phyloP scores from a whole-genome alignment of 768 basidiomycete species.

The Cystobasidium ongulense region DNA sequence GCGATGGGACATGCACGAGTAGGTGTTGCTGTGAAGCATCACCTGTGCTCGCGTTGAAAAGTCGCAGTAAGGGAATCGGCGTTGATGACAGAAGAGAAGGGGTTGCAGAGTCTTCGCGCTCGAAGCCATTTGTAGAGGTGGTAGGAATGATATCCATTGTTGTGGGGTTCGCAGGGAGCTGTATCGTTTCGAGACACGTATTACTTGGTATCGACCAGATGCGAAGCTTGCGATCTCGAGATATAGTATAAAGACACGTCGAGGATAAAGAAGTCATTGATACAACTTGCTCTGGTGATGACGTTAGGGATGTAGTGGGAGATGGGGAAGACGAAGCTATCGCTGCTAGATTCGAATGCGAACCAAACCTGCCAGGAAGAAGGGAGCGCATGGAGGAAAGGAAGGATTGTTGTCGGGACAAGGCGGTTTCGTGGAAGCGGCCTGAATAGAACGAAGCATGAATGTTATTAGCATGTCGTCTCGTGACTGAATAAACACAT shows the following conservation, averaged over 20 bases:
- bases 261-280: conserved; percentile 10
- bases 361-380: conserved; percentile 1
- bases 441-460: background rate
- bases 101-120: background rate
- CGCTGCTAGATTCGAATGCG: background rate
- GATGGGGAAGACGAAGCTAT: background rate
- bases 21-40: background rate
- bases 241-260: conserved; percentile 6
- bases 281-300: background rate
- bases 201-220: conserved; percentile 3
- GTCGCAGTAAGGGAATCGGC: background rate
- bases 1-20: conserved; percentile 8
- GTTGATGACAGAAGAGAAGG: conserved; percentile 3
- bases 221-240: conserved; percentile 25
- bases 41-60: background rate
- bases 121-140: background rate
- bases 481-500: background rate
- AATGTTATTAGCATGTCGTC: background rate
- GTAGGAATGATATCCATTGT: conserved; percentile 26
- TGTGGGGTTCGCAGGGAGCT: background rate
- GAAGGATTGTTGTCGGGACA: conserved; percentile 9
- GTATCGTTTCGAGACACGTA: conserved; percentile 5
- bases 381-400: conserved; percentile 2
- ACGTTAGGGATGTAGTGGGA: background rate
- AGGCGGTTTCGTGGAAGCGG: conserved; percentile 3